Percentiles rank a stretch among this genome's conserved stretches.
Evolutionary conservation across 768 basidiomycete genomes (phyloP).

Genomic region (Xerocomus brunneocitrinus): DNA sequence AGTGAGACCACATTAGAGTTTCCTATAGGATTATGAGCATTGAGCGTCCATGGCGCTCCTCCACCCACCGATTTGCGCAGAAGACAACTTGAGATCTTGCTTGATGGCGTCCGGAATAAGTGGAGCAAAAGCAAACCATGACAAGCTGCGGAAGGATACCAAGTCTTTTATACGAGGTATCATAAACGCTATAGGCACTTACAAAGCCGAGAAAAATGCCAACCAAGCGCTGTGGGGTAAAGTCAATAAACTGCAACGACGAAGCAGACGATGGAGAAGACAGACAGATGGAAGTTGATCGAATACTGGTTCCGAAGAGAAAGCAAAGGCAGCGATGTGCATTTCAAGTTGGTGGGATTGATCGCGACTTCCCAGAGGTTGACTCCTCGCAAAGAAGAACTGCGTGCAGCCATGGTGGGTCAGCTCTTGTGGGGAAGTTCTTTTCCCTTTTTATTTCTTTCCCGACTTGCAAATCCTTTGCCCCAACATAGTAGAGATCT

Average conservation of each 20-base stretch:
- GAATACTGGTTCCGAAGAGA: slow-evolving; percentile 45
- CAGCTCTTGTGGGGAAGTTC: neutral
- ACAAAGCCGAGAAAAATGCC: slow-evolving; percentile 51
- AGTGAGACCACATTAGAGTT: slow-evolving; percentile 50
- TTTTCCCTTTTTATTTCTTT: neutral
- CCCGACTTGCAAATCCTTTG: neutral
- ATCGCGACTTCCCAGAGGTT: slow-evolving; percentile 21
- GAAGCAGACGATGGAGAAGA: neutral
- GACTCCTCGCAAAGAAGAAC: neutral
- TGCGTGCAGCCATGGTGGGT: slow-evolving; percentile 3
- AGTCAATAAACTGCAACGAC: neutral
- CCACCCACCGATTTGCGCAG: slow-evolving; percentile 38
- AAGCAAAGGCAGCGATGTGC: slow-evolving; percentile 48
- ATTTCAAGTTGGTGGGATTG: slow-evolving; percentile 50
- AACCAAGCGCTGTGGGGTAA: slow-evolving; percentile 29
- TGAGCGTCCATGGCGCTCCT: neutral
- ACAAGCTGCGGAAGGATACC: slow-evolving; percentile 20
- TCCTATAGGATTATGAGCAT: slow-evolving; percentile 16
- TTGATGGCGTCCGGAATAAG: slow-evolving; percentile 54
- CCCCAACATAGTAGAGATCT: too few relatives aligned
- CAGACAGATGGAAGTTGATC: slow-evolving; percentile 48
- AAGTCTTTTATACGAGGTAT: slow-evolving; percentile 1
- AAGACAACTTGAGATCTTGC: slow-evolving; percentile 45
- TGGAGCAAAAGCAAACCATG: slow-evolving; percentile 61
- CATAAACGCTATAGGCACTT: neutral